Evolutionary conservation across 2,329 filamentous ascomycete genomes (phyloP), one percentile per base, ranked within the genome.

Genomic region (Clonostachys solani): DNA sequence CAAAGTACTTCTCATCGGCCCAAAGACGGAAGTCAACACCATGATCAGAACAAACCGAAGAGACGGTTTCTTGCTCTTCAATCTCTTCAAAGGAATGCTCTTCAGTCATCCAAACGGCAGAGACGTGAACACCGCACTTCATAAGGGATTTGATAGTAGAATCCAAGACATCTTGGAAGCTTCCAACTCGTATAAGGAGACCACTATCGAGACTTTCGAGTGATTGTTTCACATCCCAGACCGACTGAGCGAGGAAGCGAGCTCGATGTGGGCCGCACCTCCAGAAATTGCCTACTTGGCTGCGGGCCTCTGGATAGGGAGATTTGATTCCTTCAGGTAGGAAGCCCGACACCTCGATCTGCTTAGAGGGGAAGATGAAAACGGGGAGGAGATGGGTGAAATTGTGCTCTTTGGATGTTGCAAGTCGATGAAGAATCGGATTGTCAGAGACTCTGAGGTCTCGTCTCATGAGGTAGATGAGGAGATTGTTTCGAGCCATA

Each of bases 371-470:
- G 45, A 91, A 82, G 17, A 89, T 69, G 58, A 84, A 89, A 38
- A 90, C 65, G 8, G 88, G 88, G 2, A 92, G 70, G 2, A 92
- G 61, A 59, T 92, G 86, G 2, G 84, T 87, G 56, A 77, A 83
- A 5, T 70, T 72, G 59, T 81, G 76, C 18, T 74, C 65, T 16
- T 65, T 63, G 61, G 49, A 63, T 52, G 68, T 80, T 49, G 68
- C 68, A 44, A 78, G 69, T 56, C 66, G 75, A 58, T 89, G 74
- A 17, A 92, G 75, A 40, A 91, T 74, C 1, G 87, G 87, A 57
- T 92, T 92, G 64, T 92, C 88, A 29, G 79, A 73, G 23, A 87
- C 72, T 50, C 89, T 84, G 17, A 91, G 72, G 60, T 92, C 89
- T 54, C 84, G 81, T 41, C 87, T 81, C 35, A 92, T 64, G 18